Base-by-base conservation (phyloP, 225 moss, liverwort and hornwort species). In the Sphagnum contortum region DNA sequence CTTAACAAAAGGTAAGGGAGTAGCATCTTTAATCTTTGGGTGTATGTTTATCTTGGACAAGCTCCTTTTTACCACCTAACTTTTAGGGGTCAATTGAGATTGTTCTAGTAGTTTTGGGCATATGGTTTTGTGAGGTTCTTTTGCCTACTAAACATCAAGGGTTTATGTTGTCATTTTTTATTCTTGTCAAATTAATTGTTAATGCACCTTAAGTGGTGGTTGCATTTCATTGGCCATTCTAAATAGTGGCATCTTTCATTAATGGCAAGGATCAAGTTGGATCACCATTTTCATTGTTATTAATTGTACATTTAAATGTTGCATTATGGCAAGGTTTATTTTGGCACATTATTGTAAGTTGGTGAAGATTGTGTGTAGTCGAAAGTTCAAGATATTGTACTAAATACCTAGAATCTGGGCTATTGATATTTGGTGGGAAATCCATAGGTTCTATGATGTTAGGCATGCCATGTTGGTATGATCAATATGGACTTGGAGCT, bases 151-250 rank as follows among this genome's bases (percentile, higher is more conserved):
- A 14, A 55, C 60, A 5, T 9, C 68, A 57, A 45, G 44, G 68
- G 68, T 2, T 70, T 64, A 52, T 69, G 78, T 69, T 61, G 64
- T 66, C 50, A 60, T 71, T 45, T 57, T 75, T 55, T 59, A 59
- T 4, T 59, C 8, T 59, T 45, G 62, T 52, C 52, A 5, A 72
- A 81, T 87, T 94, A 81, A 94, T 77, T 77, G 72, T 63, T 71
- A 81, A 69, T 87, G 81, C 79, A 72, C 75, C 81, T 80, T 91
- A 91, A 86, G 94, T 94, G 89, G 94, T 79, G 91, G 81, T 74
- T 72, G 76, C 74, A 10, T 64, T 49, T n/a, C 67, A 69, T 66
- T 79, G 52, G 52, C 60, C 75, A 29, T 64, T 61, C 69, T 72
- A 59, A 69, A 63, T 61, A 78, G 64, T 51, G 44, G 69, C 69